Base-by-base conservation (phyloP, 1,284 basidiomycete species). In the Macrocystidia cucumis region DNA sequence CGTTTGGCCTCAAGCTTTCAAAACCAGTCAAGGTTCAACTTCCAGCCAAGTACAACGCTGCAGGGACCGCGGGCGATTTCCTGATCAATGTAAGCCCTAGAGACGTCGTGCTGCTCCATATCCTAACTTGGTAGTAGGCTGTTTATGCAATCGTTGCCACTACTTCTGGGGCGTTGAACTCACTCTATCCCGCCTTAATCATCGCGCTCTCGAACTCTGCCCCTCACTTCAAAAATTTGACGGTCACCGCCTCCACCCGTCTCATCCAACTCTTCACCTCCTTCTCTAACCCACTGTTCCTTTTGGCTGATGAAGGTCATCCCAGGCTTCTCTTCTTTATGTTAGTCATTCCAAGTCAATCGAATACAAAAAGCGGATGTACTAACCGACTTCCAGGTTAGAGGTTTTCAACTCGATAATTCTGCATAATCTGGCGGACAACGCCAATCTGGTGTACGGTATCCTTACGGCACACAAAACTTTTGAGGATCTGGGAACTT, bases 231-330 rank as follows among this genome's bases (percentile, higher is more conserved):
- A 82, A 79, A 52, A 74, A 87, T 48, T 64, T 97, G 20, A 82
- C 80, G 26, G 78, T 91, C 14, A 78, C 80, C 20, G 78, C 91
- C 3, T 86, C 91, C 2, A 83, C 84, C 2, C 73, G 88, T 6
- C 68, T 98, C 5, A 57, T 92, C 21, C 89, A 93, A 51, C 72
- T 98, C 5, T 88, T 97, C 59, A 79, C 76, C 23, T 87, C 91
- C 0, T 95, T 98, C 53, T 81, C 90, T 1, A 86, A 83, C 41
- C 89, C 95, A 0, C 64, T 78, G 5, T 98, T 97, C 59, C 63
- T 98, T 24, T 65, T 98, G 18, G 82, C 89, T 1, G 92, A 97
- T 45, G 92, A 97, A 58, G 89, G 91, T 4, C 88, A 98, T 55
- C 95, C 95, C 2, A 66, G 93, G 33, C 62, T 97, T 16, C 67